Evolutionary conservation across 495 filamentous ascomycete species (phyloP), one percentile per base, ranked within the genome.

Genomic region (Neurospora pannonica): DNA sequence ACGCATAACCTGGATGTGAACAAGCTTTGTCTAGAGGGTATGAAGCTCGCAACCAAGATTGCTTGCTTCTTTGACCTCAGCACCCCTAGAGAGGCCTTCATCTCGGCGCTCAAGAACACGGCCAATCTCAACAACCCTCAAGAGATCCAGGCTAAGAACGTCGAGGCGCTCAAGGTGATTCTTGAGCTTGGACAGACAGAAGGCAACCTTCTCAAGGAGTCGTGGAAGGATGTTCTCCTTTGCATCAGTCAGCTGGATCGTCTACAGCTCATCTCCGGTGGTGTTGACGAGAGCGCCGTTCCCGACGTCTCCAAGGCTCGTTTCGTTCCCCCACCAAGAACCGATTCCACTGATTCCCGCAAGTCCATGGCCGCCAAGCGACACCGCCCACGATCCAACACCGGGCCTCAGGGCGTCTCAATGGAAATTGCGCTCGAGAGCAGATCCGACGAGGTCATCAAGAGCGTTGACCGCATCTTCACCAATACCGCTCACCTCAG

Each of bases 191-290:
- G 93, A 11, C 90, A 95, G 77, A 93, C 91, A 1, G 96, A 98
- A 80, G 95, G 96, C 28, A 97, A 98, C 79, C 86, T 92, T 38
- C 86, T 98, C 17, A 93, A 92, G 78, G 87, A 89, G 75, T 98
- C 95, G 10, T 99, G 96, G 96, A 90, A 95, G 78, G 95, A 98
- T 76, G 91, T 99, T 70, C 84, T 99, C 21, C 94, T 95, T 71
- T 99, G 96, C 79, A 92, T 98, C 79, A 97, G 93, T 77, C 96
- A 98, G 81, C 91, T 99, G 34, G 96, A 99, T 79, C 90, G 96
- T 36, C 90, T 98, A 72, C 96, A 99, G 79, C 88, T 98, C n/a
- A 92, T 98, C 72, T 95, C 92, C 24, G 92, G 93, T 71, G 96
- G 96, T 36, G 94, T 98, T 3, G 94, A 98, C 77, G 97, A 97